phyloP scores from a whole-genome alignment of 1,139 yeast species.

The Spencermartinsiella ligniputridi region DNA sequence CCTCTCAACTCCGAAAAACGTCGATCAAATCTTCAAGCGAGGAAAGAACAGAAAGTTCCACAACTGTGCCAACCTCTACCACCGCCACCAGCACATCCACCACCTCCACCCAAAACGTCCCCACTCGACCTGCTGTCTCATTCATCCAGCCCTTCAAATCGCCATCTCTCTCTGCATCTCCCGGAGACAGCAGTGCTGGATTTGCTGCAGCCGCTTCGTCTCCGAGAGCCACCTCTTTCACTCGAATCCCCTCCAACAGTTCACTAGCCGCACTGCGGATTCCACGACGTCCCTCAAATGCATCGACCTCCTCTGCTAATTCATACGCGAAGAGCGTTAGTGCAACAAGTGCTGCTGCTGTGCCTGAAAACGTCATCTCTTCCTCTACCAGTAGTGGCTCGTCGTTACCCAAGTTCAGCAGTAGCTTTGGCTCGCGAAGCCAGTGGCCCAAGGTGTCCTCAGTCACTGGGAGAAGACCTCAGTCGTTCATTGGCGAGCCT shows the following conservation, averaged over 20 bases:
- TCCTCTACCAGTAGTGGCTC: slow-evolving; percentile 25
- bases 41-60: not conserved
- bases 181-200: slow-evolving; percentile 17
- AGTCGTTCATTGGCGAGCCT: slow-evolving; percentile 24
- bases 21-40: slow-evolving; percentile 1
- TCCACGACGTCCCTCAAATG: slow-evolving; percentile 27
- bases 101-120: not conserved
- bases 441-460: slow-evolving; percentile 27
- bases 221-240: slow-evolving; percentile 24
- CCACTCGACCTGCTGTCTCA: slow-evolving; percentile 23
- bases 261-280: slow-evolving; percentile 31
- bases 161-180: slow-evolving; percentile 36
- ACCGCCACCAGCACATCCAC: not conserved
- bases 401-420: slow-evolving; percentile 28
- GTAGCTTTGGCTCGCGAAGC: slow-evolving; percentile 31
- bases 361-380: slow-evolving; percentile 18
- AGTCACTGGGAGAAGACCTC: slow-evolving; percentile 19
- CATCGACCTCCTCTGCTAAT: slow-evolving; percentile 21
- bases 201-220: slow-evolving; percentile 13
- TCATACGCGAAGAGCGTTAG: slow-evolving; percentile 8
- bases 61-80: not conserved
- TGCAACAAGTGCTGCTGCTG: slow-evolving; percentile 7
- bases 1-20: not conserved
- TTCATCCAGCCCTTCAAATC: slow-evolving; percentile 36
- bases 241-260: slow-evolving; percentile 27